Evolutionary conservation across 805 yeast species (phyloP).

Genomic region (Naumovozyma baii): DNA sequence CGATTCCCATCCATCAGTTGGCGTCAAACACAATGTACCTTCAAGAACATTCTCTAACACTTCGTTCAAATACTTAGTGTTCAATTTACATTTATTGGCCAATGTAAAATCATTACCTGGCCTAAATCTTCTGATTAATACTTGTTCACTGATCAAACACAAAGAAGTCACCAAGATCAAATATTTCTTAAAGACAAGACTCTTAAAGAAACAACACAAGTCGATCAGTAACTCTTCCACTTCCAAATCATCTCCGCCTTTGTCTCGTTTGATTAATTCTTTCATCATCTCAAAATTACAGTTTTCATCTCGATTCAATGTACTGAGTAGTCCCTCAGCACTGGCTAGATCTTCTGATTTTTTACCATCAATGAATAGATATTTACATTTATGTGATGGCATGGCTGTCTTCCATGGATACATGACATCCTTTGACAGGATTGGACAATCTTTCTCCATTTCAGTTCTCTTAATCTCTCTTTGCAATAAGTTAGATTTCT

Average conservation of each 20-base stretch:
- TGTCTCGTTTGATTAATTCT: conserved; percentile 17
- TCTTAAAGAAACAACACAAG: conserved; percentile 49
- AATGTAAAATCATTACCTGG: conserved; percentile 92
- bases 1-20: conserved; percentile 68
- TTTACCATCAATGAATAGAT: conserved; percentile 67
- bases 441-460: conserved; percentile 53
- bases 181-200: conserved; percentile 62
- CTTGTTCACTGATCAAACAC: conserved; percentile 52
- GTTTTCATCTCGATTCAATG: conserved; percentile 37
- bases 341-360: conserved; percentile 26
- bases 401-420: conserved; percentile 84
- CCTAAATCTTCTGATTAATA: conserved; percentile 75
- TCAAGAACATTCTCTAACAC: conserved; percentile 41
- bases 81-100: conserved; percentile 52
- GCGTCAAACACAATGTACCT: conserved; percentile 75
- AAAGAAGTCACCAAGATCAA: conserved; percentile 52
- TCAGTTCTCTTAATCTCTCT: conserved; percentile 46
- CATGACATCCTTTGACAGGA: conserved; percentile 40
- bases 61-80: conserved; percentile 30
- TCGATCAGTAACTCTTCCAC: conserved; percentile 36
- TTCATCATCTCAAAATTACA: conserved; percentile 43
- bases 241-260: conserved; percentile 15
- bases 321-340: conserved; percentile 22
- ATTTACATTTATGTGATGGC: conserved; percentile 91
- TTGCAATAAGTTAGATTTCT: conserved; percentile 40